phyloP scores from a whole-genome alignment of 257 asterid species.

The Anisodus tanguticus region DNA sequence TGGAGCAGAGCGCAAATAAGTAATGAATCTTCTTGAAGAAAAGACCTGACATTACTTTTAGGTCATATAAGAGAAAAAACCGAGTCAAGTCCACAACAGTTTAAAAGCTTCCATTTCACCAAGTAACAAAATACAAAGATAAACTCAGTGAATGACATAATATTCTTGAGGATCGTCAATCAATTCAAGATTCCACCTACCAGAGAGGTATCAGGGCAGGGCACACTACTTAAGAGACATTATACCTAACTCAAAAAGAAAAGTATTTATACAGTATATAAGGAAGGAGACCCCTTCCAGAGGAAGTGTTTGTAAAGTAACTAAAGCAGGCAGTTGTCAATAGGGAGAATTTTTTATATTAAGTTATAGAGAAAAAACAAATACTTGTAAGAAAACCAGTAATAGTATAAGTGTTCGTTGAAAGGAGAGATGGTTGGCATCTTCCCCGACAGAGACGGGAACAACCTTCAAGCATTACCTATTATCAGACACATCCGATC shows the following conservation, averaged over 20 bases:
- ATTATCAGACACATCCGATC: background rate
- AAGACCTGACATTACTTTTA: background rate
- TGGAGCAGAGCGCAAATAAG: background rate
- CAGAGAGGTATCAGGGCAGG: background rate
- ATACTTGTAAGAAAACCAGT: background rate
- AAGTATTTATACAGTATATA: background rate
- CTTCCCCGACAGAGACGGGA: background rate
- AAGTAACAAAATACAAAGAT: background rate
- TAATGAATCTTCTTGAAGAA: background rate
- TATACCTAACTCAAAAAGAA: background rate
- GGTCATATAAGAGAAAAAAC: background rate
- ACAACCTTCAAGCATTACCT: background rate
- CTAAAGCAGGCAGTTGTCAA: background rate
- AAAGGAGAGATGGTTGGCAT: constrained; percentile 10
- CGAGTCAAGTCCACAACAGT: background rate
- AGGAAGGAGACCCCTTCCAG: background rate
- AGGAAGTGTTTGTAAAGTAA: background rate
- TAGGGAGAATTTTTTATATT: background rate
- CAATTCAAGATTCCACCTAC: background rate
- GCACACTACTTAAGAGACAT: constrained; percentile 8
- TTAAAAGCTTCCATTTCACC: background rate
- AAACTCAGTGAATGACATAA: background rate
- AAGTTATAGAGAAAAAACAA: background rate
- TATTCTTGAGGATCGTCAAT: background rate
- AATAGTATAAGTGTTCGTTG: background rate